phyloP scores from a whole-genome alignment of 2,329 filamentous ascomycete genomes.

The Colletotrichum phormii region DNA sequence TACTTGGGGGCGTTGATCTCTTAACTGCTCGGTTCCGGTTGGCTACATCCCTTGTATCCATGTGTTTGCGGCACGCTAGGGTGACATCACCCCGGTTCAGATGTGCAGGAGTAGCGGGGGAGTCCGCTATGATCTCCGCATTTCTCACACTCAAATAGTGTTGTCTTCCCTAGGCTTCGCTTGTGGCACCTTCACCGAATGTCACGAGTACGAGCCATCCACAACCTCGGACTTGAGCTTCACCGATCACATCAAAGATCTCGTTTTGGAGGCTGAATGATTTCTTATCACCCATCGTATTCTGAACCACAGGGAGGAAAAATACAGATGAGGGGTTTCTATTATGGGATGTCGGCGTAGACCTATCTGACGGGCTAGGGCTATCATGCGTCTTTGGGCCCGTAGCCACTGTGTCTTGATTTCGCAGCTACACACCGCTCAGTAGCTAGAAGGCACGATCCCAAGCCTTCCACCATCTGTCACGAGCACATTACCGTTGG shows the following conservation, averaged over 20 bases:
- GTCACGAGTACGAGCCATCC: not conserved
- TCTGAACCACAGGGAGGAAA: too few relatives aligned
- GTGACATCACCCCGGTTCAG: not conserved
- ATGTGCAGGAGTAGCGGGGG: not conserved
- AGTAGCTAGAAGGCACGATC: constrained; percentile 47
- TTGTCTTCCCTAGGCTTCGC: not conserved
- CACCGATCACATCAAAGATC: not conserved
- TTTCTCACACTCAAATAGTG: not conserved
- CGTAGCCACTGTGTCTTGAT: not conserved
- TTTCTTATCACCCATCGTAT: too few relatives aligned
- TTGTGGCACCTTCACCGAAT: not conserved
- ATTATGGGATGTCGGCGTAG: too few relatives aligned
- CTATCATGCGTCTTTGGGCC: not conserved
- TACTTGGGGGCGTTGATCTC: not conserved
- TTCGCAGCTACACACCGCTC: not conserved
- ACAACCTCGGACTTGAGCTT: not conserved
- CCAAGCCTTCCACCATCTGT: constrained; percentile 67
- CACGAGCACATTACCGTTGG: constrained; percentile 72
- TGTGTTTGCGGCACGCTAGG: not conserved
- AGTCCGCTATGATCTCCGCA: not conserved
- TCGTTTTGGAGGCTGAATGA: not conserved
- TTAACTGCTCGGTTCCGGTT: not conserved
- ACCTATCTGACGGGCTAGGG: not conserved
- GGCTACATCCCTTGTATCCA: not conserved
- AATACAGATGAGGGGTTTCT: too few relatives aligned